Evolutionary conservation across 2,329 filamentous ascomycete genomes (phyloP).

Genomic region (Fusarium sublunatum): DNA sequence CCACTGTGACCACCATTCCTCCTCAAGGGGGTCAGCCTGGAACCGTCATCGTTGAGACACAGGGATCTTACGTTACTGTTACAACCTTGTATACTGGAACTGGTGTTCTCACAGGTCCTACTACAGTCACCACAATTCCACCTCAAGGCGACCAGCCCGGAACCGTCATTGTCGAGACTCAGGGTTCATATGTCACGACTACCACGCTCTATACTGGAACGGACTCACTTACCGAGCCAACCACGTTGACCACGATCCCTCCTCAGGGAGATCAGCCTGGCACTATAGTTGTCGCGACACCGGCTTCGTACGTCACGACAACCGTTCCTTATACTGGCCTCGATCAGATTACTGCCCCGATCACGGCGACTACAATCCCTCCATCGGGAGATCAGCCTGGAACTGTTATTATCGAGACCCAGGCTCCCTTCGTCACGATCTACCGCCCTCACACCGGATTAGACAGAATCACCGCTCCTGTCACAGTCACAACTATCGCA

Average conservation of each 20-base stretch:
- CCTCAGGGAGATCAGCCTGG: slow-evolving; percentile 21
- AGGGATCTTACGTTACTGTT: slow-evolving; percentile 8
- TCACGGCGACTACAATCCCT: slow-evolving; percentile 19
- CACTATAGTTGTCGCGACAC: slow-evolving; percentile 26
- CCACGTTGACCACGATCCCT: slow-evolving; percentile 14
- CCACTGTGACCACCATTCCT: slow-evolving; percentile 18
- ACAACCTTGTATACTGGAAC: slow-evolving; percentile 23
- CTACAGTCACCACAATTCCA: slow-evolving; percentile 17
- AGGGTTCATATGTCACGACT: slow-evolving; percentile 19
- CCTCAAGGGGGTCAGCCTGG: slow-evolving; percentile 25
- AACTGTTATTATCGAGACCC: slow-evolving; percentile 30
- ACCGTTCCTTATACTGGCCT: slow-evolving; percentile 24
- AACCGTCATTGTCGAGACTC: slow-evolving; percentile 15
- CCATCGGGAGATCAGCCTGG: slow-evolving; percentile 19
- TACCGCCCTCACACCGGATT: slow-evolving; percentile 26
- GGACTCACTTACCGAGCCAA: slow-evolving; percentile 13
- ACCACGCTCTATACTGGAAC: slow-evolving; percentile 11
- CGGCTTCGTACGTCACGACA: slow-evolving; percentile 23
- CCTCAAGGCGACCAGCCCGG: slow-evolving; percentile 22
- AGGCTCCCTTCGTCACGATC: slow-evolving; percentile 23
- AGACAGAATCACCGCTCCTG: slow-evolving; percentile 17
- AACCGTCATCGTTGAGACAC: slow-evolving; percentile 23
- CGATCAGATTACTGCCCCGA: slow-evolving; percentile 19
- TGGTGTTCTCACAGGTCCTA: slow-evolving; percentile 10
- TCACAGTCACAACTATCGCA: slow-evolving; percentile 27